Conservation (phyloP, 148 eudicot species). For the Rhododendron molle region DNA sequence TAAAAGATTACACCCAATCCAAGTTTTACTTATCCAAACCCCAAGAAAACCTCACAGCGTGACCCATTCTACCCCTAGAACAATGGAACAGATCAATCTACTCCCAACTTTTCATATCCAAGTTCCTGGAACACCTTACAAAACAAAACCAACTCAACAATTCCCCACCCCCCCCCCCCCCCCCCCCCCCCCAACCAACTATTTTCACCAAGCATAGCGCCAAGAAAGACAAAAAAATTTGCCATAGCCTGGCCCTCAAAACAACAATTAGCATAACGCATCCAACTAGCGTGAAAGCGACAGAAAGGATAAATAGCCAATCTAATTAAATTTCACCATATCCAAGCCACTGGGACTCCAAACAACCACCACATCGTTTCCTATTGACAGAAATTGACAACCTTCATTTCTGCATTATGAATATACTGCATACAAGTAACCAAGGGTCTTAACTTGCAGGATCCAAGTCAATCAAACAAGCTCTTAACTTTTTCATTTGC, state of each 20-base stretch:
- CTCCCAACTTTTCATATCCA: background rate
- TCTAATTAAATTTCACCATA: background rate
- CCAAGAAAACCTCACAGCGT: background rate
- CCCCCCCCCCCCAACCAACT: background rate
- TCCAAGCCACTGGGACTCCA: background rate
- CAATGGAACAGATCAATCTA: background rate
- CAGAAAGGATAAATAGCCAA: background rate
- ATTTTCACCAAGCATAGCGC: background rate
- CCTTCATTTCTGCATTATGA: background rate
- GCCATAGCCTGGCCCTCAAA: background rate
- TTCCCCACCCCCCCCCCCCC: too few relatives aligned
- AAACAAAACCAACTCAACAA: background rate
- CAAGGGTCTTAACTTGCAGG: background rate
- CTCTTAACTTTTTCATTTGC: too few relatives aligned
- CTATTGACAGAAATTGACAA: background rate
- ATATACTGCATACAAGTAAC: background rate
- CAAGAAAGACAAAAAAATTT: background rate
- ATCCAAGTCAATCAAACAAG: background rate
- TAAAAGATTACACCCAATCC: background rate
- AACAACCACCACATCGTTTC: background rate
- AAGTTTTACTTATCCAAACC: background rate
- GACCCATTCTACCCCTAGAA: background rate
- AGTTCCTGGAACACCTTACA: background rate
- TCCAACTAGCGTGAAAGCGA: background rate
- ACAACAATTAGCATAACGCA: background rate